Evolutionary conservation across 139 green algal species (phyloP), one percentile per base, ranked within the genome.

Genomic region (Pseudopediastrum boryanum): DNA sequence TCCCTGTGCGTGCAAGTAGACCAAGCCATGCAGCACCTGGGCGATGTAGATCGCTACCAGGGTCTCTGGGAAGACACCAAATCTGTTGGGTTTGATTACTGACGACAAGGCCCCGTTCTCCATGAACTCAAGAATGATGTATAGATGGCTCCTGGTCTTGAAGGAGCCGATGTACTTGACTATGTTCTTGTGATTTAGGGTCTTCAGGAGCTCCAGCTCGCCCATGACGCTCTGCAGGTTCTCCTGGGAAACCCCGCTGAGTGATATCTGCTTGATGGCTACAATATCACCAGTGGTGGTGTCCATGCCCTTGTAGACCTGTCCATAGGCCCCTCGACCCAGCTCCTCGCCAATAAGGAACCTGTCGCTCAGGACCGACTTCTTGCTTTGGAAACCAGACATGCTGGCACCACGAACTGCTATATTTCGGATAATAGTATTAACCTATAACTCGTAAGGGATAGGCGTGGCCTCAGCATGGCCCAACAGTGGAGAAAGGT

Each of bases 91-190:
- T 71, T 97, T 96, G 84, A 98, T 96, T 29, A 98, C 82, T 36
- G 78, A 82, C 0, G 91, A 86, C 44, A 98, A 81, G 0, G 95
- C 86, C 0, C 96, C 96, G 54, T 96, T 96, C 84, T 99, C 96
- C 90, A 98, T 96, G 85, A 86, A 98, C 86, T 99, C 96, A 54
- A 99, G 89, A 38, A 99, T 95, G 79, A 99, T 98, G 85, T 98
- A 98, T 59, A 93, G 64, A 77, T 99, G 92, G 8, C 80, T 94
- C 29, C 90, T 88, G 0, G 93, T 97, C 80, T 96, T 95, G 87
- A 97, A 95, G 38, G 90, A 97, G 31, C 94, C 96, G 4, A 97
- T 81, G 75, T 98, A 99, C 83, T 98, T 94, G 66, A 99, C 96
- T 35, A 99, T 98, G 85, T 99, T 98, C 35, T 89, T 87, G 84